Conservation (phyloP, 2,329 filamentous ascomycete genomes). For the Byssothecium circinans region DNA sequence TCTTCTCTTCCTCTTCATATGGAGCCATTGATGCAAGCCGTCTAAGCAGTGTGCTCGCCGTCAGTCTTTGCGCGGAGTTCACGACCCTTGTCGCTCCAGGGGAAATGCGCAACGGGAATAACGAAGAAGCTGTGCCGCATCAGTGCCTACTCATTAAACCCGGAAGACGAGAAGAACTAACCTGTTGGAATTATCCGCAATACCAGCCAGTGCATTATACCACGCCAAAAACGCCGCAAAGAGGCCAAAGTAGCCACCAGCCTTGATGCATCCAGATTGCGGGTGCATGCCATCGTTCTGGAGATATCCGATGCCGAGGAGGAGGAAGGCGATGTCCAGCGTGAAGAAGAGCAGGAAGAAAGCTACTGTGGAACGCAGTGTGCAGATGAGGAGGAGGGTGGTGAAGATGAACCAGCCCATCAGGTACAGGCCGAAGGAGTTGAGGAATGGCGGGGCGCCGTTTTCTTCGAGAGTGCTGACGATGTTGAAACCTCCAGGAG, state of each 20-base stretch:
- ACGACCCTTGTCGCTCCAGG: constrained; percentile 68
- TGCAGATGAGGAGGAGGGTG: constrained; percentile 57
- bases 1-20: too few species aligned
- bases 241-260: constrained; percentile 56
- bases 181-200: constrained; percentile 58
- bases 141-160: constrained; percentile 18
- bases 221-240: constrained; percentile 57
- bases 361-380: constrained; percentile 60
- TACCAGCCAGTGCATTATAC: constrained; percentile 59
- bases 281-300: constrained; percentile 44
- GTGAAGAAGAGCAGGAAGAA: constrained; percentile 62
- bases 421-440: constrained; percentile 60
- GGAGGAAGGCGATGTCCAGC: constrained; percentile 60
- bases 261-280: constrained; percentile 50
- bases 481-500: constrained; percentile 56
- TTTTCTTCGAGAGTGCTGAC: constrained; percentile 43
- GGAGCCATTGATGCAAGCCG: neutral
- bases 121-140: constrained; percentile 77
- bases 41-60: constrained; percentile 15
- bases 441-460: constrained; percentile 48
- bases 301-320: constrained; percentile 60
- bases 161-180: constrained; percentile 19
- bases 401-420: constrained; percentile 65
- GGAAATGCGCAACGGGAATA: constrained; percentile 90
- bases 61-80: constrained; percentile 39